Base-by-base conservation (phyloP, 2,329 filamentous ascomycete species). In the Microcyclosporella mali region DNA sequence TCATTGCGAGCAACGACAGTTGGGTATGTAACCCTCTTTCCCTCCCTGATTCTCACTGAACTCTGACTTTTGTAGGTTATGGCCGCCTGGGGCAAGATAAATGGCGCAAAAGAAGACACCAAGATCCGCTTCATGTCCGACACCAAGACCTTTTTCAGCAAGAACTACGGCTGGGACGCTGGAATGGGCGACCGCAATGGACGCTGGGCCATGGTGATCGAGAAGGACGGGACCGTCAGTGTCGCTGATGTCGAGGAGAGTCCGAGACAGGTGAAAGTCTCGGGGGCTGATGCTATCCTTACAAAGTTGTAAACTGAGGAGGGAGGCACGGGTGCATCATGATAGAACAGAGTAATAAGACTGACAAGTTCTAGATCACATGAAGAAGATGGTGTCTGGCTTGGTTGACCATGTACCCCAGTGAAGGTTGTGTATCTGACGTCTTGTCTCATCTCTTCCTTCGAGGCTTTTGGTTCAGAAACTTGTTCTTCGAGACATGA, bases 1-100 rank as follows among this genome's bases (percentile, higher is more conserved):
- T 92, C 61, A 82, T 94, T 60, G 85, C 87, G 47, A 83, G 73
- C 73, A 94, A 94, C 69, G 88, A 94, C 69, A 73, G 82, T 41
- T 92, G 86, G 86, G 21, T 25, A 25, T 25, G 21, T n/a, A n/a
- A n/a, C 21, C 9, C 21, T 25, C 21, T 6, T 9, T 25, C 21
- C 21, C 4, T 4, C 14, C 19, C 6, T 29, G 12, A 1, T 10
- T 39, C n/a, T n/a, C n/a, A n/a, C n/a, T n/a, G n/a, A n/a, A 14
- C 29, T 31, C 21, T n/a, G 16, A 12, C 16, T 29, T 8, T 19
- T 31, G 37, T 25, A 25, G 21, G 44, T 45, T 17, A 89, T 90
- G 85, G 81, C 81, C 21, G 50, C 47, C 16, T 60, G 59, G 57
- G 84, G 81, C 69, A 94, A 94, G 78, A 87, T 88, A 61, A 90